Percentiles rank a stretch among this genome's conserved stretches.
phyloP scores from a whole-genome alignment of 257 asterid genomes.

The Penstemon eatonii region DNA sequence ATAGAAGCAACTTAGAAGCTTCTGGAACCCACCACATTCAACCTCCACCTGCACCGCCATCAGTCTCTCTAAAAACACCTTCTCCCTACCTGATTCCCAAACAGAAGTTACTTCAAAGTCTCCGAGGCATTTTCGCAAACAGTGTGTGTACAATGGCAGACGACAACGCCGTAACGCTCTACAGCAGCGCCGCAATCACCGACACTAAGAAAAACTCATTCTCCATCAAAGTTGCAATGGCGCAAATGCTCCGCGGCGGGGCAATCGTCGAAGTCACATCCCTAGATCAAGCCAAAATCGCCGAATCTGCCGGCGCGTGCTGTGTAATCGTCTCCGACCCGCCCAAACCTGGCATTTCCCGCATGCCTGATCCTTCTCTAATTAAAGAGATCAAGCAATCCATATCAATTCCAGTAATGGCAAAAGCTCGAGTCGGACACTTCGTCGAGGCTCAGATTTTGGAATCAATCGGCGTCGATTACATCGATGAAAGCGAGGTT shows the following conservation, averaged over 20 bases:
- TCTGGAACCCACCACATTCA: conserved; percentile 46
- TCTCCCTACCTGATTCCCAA: background rate
- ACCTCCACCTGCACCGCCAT: conserved; percentile 23
- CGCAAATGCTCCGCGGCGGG: conserved; percentile 88
- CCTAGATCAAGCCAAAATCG: conserved; percentile 75
- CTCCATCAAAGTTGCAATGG: conserved; percentile 69
- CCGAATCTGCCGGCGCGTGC: conserved; percentile 85
- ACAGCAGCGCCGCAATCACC: conserved; percentile 64
- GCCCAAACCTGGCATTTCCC: conserved; percentile 51
- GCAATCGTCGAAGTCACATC: conserved; percentile 61
- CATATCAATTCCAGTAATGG: conserved; percentile 66
- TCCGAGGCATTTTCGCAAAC: conserved; percentile 33
- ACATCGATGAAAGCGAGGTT: conserved; percentile 73
- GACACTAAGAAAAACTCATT: conserved; percentile 65
- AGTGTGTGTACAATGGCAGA: conserved; percentile 51
- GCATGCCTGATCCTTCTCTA: conserved; percentile 79
- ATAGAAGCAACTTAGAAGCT: conserved; percentile 34
- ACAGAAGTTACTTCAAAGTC: background rate
- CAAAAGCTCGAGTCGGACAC: conserved; percentile 75
- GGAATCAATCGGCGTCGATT: conserved; percentile 75
- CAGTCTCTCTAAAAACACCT: conserved; percentile 2
- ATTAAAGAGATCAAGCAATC: conserved; percentile 72
- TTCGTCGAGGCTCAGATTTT: conserved; percentile 87
- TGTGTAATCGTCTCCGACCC: conserved; percentile 65
- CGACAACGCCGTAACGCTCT: conserved; percentile 74